A percentile compares a stretch with the other conserved stretches of the same genome.
Evolutionary conservation across 2,329 filamentous ascomycete genomes (phyloP).

Genomic region (Sordariomycetes sp.): DNA sequence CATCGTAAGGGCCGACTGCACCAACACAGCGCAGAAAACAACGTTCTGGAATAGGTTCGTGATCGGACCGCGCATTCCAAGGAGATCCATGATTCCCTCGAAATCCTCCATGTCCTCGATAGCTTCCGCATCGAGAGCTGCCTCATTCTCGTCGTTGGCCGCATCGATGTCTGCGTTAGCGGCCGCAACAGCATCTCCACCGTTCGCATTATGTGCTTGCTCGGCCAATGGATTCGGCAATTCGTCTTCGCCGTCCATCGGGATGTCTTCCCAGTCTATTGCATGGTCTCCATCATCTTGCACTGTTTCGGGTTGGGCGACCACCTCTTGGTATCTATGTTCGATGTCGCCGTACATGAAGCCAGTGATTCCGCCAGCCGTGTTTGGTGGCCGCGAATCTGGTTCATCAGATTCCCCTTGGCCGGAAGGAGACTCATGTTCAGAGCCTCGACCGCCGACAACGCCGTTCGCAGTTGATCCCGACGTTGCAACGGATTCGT

Average conservation of each 20-base stretch:
- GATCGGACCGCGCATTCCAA: constrained; percentile 91
- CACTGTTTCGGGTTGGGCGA: constrained; percentile 27
- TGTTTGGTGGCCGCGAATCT: too few species aligned
- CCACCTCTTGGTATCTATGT: constrained; percentile 28
- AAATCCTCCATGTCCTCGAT: constrained; percentile 87
- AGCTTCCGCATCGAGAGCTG: constrained; percentile 62
- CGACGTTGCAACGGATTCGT: too few species aligned
- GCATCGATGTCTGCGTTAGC: neutral
- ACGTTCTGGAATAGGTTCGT: constrained; percentile 82
- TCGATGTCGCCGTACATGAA: constrained; percentile 55
- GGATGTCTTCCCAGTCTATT: constrained; percentile 30
- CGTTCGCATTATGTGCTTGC: constrained; percentile 49
- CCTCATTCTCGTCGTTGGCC: constrained; percentile 1
- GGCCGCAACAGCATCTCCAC: neutral
- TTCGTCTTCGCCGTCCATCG: constrained; percentile 28
- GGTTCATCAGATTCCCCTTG: too few species aligned
- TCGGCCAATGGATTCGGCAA: constrained; percentile 41
- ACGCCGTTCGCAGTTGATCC: too few species aligned
- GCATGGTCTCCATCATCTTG: constrained; percentile 27
- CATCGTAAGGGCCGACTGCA: constrained; percentile 75
- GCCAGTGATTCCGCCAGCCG: constrained; percentile 39
- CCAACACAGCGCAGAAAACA: constrained; percentile 84
- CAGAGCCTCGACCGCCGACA: too few species aligned
- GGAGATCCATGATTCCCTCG: constrained; percentile 89
- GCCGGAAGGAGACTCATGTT: too few species aligned